phyloP scores from a whole-genome alignment of 2,329 filamentous ascomycete species.

The Phialophora verrucosa region DNA sequence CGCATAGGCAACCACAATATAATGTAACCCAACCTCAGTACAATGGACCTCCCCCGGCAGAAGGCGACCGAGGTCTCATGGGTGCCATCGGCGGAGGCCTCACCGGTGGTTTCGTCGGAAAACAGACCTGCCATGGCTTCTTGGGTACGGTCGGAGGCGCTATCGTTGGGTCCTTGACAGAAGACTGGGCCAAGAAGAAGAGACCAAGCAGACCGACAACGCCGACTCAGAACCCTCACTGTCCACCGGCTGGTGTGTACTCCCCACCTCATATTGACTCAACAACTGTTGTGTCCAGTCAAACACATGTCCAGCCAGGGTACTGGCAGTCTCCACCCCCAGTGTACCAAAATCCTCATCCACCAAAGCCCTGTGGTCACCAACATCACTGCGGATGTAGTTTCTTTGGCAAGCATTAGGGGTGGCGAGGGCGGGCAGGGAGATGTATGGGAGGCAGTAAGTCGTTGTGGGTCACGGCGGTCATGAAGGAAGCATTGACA shows the following conservation, averaged over 20 bases:
- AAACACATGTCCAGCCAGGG: neutral
- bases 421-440: neutral
- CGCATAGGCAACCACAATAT: no score
- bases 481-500: no score
- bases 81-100: no score
- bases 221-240: no score
- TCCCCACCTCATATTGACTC: no score
- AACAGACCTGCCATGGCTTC: neutral
- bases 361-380: neutral
- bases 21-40: no score
- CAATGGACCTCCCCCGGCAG: no score
- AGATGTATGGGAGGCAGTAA: no score
- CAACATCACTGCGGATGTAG: neutral
- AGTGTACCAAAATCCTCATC: neutral
- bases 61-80: no score
- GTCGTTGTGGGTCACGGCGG: no score
- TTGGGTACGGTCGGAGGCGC: neutral
- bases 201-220: neutral
- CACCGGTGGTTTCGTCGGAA: neutral
- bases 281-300: no score
- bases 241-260: no score
- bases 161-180: neutral
- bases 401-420: conserved; percentile 9
- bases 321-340: neutral
- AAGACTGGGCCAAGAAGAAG: conserved; percentile 6